Conservation (phyloP, 2,329 filamentous ascomycete genomes). For the Stachybotrys elegans region DNA sequence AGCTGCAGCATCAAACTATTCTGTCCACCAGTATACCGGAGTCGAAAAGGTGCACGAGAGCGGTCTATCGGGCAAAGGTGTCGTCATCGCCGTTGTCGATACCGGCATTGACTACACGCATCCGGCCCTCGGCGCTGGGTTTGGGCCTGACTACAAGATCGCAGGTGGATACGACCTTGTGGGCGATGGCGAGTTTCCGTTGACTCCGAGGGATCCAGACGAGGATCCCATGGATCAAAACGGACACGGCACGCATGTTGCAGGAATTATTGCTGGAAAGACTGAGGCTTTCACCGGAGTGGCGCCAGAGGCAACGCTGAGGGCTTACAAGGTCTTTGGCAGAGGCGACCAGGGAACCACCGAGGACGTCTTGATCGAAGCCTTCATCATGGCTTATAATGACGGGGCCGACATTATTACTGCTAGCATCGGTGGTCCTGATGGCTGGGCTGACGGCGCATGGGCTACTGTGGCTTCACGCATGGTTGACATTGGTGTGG, state of each 20-base stretch:
- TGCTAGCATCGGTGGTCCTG: slow-evolving; percentile 19
- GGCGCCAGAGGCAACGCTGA: slow-evolving; percentile 20
- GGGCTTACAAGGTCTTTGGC: slow-evolving; percentile 22
- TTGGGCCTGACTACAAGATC: slow-evolving; percentile 16
- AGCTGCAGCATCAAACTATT: too few species aligned
- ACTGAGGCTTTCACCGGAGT: slow-evolving; percentile 16
- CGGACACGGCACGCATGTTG: slow-evolving; percentile 24
- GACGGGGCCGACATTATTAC: slow-evolving; percentile 31
- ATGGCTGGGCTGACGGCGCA: slow-evolving; percentile 21
- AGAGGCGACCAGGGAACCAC: neutral
- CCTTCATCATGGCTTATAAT: slow-evolving; percentile 27
- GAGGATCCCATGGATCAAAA: slow-evolving; percentile 19
- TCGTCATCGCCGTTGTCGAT: slow-evolving; percentile 19
- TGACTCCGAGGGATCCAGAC: slow-evolving; percentile 15
- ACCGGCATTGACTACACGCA: slow-evolving; percentile 19
- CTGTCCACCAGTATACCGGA: slow-evolving; percentile 18
- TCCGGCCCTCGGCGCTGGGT: slow-evolving; percentile 15
- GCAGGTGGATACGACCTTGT: slow-evolving; percentile 17
- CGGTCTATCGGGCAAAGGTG: slow-evolving; percentile 16
- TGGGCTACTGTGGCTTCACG: slow-evolving; percentile 25
- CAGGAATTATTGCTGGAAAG: slow-evolving; percentile 23
- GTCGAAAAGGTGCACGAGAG: slow-evolving; percentile 16
- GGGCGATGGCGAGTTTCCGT: slow-evolving; percentile 7
- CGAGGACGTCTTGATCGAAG: slow-evolving; percentile 21
- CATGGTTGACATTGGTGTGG: slow-evolving; percentile 34